Conservation (phyloP, 1,139 yeast genomes). For the Blastobotrys persicus region DNA sequence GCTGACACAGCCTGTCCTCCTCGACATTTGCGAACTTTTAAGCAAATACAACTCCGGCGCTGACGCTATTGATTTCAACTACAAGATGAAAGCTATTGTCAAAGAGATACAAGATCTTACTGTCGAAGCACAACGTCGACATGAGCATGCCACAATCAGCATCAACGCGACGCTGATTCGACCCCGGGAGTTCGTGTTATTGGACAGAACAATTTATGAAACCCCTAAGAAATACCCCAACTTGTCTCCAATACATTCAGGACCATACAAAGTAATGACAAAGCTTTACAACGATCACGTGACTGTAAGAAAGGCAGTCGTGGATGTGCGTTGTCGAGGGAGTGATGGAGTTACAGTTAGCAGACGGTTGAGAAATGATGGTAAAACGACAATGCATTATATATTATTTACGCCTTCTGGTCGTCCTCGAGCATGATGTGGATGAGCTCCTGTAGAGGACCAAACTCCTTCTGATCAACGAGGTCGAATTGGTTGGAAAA, state of each 20-base stretch:
- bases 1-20: background rate
- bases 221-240: background rate
- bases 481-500: conserved; percentile 81
- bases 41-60: background rate
- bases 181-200: background rate
- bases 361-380: too few relatives aligned
- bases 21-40: background rate
- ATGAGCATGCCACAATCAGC: background rate
- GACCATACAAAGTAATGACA: conserved; percentile 1
- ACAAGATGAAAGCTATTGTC: background rate
- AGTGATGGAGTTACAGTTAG: too few relatives aligned
- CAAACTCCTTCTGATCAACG: conserved; percentile 77
- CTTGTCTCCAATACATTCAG: background rate
- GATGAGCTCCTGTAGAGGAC: conserved; percentile 87
- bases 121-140: background rate
- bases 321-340: too few relatives aligned
- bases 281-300: too few relatives aligned
- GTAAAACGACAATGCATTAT: too few relatives aligned
- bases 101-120: background rate
- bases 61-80: background rate
- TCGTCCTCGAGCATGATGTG: conserved; percentile 55
- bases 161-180: background rate
- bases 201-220: background rate
- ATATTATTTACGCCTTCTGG: conserved; percentile 1
- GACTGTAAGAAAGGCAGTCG: too few relatives aligned